Percentiles rank a stretch among this genome's conserved stretches.
phyloP scores from a whole-genome alignment of 2,329 filamentous ascomycete genomes.

The Cercospora zeae-maydis region DNA sequence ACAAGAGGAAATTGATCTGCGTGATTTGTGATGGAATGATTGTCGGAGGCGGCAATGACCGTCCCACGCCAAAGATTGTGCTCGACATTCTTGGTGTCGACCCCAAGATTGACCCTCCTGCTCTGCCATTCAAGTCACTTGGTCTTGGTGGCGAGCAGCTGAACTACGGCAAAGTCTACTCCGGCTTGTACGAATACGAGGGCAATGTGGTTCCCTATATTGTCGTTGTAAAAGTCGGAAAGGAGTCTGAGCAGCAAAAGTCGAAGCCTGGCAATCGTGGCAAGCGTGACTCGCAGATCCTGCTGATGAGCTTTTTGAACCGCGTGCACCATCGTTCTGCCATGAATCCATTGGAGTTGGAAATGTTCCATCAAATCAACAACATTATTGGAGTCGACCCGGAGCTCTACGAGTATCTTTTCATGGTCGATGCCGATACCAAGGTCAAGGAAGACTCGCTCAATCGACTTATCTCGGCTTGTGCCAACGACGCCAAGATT shows the following conservation, averaged over 20 bases:
- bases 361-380: conserved; percentile 99
- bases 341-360: conserved; percentile 93
- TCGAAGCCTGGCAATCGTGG: conserved; percentile 95
- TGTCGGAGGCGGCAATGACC: conserved; percentile 90
- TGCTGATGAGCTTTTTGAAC: conserved; percentile 96
- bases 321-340: conserved; percentile 89
- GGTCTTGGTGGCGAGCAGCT: conserved; percentile 86
- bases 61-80: conserved; percentile 95
- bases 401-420: conserved; percentile 91
- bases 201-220: conserved; percentile 96
- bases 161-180: conserved; percentile 98
- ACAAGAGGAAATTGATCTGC: conserved; percentile 94
- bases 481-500: conserved; percentile 91
- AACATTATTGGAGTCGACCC: conserved; percentile 98
- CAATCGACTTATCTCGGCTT: conserved; percentile 87
- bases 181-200: conserved; percentile 93
- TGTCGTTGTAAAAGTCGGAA: conserved; percentile 94
- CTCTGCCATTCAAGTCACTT: conserved; percentile 89
- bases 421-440: conserved; percentile 98
- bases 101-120: conserved; percentile 91
- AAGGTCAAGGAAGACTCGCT: conserved; percentile 87
- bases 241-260: conserved; percentile 87
- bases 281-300: conserved; percentile 95
- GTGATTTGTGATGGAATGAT: conserved; percentile 98
- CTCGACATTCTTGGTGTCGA: conserved; percentile 96